phyloP scores from a whole-genome alignment of 1,284 basidiomycete species.

The Coniophora puteana region DNA sequence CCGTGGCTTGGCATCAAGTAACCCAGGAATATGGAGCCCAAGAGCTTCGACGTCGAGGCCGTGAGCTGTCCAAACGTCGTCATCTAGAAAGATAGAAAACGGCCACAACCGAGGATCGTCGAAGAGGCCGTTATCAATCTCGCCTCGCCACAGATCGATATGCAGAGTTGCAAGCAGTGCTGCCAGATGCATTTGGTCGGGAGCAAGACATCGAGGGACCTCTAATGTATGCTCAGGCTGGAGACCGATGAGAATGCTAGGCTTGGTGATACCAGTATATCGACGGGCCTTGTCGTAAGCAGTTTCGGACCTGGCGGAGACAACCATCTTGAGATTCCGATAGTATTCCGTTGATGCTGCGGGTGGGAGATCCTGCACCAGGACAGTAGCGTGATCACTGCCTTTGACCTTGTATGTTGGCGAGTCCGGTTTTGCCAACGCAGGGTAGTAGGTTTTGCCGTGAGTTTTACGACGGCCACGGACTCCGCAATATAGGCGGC shows the following conservation, averaged over 20 bases:
- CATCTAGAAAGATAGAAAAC: too few species aligned
- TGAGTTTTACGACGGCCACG: slow-evolving; percentile 18
- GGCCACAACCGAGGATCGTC: slow-evolving; percentile 28
- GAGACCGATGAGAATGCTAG: slow-evolving; percentile 9
- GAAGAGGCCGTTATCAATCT: slow-evolving; percentile 16
- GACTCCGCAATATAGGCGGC: slow-evolving; percentile 17
- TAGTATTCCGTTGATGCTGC: slow-evolving; percentile 5
- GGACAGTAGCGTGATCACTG: slow-evolving; percentile 9
- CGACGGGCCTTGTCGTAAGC: slow-evolving; percentile 6
- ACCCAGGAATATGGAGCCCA: slow-evolving; percentile 27
- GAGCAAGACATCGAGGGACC: slow-evolving; percentile 12
- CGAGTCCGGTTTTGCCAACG: slow-evolving; percentile 7
- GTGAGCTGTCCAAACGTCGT: slow-evolving; percentile 24
- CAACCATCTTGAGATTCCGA: slow-evolving; percentile 5
- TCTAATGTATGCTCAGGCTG: slow-evolving; percentile 6
- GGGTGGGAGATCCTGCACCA: slow-evolving; percentile 2
- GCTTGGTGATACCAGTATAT: slow-evolving; percentile 12
- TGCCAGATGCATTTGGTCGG: slow-evolving; percentile 26
- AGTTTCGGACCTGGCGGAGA: slow-evolving; percentile 1
- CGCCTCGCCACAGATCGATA: slow-evolving; percentile 19
- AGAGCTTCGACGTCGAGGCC: slow-evolving; percentile 23
- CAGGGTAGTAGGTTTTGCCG: slow-evolving; percentile 18
- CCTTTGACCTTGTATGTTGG: slow-evolving; percentile 9
- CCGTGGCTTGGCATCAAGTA: slow-evolving; percentile 28
- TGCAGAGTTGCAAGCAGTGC: slow-evolving; percentile 23